phyloP scores from a whole-genome alignment of 2,329 filamentous ascomycete species.

The Ceratocystis cubensis region DNA sequence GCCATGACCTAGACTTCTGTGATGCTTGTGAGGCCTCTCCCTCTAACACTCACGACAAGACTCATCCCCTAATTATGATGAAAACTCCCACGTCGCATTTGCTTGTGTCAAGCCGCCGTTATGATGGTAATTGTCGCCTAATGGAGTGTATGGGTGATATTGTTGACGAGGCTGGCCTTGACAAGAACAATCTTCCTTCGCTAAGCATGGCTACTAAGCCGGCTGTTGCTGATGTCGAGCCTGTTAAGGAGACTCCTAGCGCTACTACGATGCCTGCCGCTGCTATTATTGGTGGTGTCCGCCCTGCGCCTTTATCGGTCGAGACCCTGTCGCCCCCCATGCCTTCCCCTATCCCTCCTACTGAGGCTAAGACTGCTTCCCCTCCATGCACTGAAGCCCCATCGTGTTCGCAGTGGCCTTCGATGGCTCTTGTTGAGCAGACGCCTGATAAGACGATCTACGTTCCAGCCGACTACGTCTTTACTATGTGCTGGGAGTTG shows the following conservation, averaged over 20 bases:
- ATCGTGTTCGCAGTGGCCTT: background rate
- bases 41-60: conserved; percentile 74
- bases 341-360: conserved; percentile 24
- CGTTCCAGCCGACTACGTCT: conserved; percentile 49
- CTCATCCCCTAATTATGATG: conserved; percentile 95
- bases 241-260: conserved; percentile 7
- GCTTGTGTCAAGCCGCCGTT: conserved; percentile 48
- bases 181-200: background rate
- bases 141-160: conserved; percentile 62
- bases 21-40: conserved; percentile 85
- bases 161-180: background rate
- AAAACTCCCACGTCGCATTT: conserved; percentile 68
- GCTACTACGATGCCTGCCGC: conserved; percentile 23
- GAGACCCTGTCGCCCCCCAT: conserved; percentile 48
- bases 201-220: conserved; percentile 13
- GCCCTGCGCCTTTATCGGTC: conserved; percentile 27
- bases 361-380: background rate
- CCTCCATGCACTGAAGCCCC: background rate
- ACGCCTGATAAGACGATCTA: background rate
- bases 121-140: conserved; percentile 54
- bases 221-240: conserved; percentile 23
- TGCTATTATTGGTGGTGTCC: background rate
- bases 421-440: background rate
- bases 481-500: conserved; percentile 85
- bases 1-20: conserved; percentile 90